Evolutionary conservation across 108 stramenopile species (phyloP).

Genomic region (Nannochloropsis salina): DNA sequence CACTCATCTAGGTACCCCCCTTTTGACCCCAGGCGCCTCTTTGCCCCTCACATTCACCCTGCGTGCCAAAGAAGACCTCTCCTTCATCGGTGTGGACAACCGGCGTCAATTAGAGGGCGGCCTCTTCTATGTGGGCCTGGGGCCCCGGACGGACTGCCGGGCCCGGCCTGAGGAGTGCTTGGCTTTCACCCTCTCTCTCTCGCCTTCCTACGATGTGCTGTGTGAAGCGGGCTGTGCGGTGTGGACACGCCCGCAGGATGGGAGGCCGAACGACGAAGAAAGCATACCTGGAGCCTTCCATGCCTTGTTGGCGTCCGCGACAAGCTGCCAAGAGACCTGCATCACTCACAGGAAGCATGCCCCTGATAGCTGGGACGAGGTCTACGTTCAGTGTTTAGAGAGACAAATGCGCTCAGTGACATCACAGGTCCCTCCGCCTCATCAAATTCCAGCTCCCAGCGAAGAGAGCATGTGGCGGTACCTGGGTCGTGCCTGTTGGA

Average conservation of each 20-base stretch:
- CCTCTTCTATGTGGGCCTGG: slow-evolving; percentile 33
- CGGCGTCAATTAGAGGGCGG: slow-evolving; percentile 38
- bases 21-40: not conserved
- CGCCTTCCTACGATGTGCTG: slow-evolving; percentile 20
- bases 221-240: slow-evolving; percentile 23
- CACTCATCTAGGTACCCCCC: not conserved
- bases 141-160: slow-evolving; percentile 41
- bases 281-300: not conserved
- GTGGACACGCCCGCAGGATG: not conserved
- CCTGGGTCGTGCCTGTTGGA: not conserved
- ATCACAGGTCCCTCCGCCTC: too few relatives aligned
- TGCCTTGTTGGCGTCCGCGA: not conserved
- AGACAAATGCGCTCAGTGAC: not conserved
- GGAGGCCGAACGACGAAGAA: not conserved
- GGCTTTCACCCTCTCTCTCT: slow-evolving; percentile 20
- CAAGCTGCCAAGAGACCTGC: not conserved
- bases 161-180: slow-evolving; percentile 30
- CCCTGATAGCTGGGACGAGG: slow-evolving; percentile 3
- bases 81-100: slow-evolving; percentile 40
- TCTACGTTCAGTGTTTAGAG: not conserved
- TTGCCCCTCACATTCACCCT: slow-evolving; percentile 35
- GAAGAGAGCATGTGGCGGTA: not conserved
- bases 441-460: too few relatives aligned
- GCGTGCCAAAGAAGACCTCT: slow-evolving; percentile 29
- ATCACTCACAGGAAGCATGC: not conserved